Conservation (phyloP, 257 asterid species). For the Nyctanthes arbortristis region DNA sequence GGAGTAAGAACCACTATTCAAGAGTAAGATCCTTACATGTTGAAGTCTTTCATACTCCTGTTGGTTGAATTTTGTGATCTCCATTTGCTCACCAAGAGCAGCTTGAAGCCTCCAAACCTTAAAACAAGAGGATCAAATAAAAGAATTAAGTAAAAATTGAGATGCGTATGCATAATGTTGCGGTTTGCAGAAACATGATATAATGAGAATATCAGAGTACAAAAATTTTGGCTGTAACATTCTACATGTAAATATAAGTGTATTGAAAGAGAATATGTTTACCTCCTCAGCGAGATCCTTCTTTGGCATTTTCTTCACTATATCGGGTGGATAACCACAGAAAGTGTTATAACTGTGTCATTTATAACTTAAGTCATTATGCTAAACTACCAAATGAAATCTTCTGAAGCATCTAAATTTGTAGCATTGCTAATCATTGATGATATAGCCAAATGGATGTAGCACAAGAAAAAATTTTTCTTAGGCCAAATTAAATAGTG, state of each 20-base stretch:
- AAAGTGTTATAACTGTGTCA: slow-evolving; percentile 84
- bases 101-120: slow-evolving; percentile 99
- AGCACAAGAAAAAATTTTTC: not conserved
- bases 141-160: slow-evolving; percentile 1
- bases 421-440: slow-evolving; percentile 4
- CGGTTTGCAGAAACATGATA: not conserved
- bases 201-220: not conserved
- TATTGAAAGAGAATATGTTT: slow-evolving; percentile 14
- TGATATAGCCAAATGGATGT: slow-evolving; percentile 13
- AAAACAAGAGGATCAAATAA: slow-evolving; percentile 23
- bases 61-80: slow-evolving; percentile 90
- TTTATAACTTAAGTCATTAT: slow-evolving; percentile 21
- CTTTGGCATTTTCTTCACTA: slow-evolving; percentile 98
- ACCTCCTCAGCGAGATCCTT: slow-evolving; percentile 99
- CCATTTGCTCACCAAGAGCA: slow-evolving; percentile 98
- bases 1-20: not conserved
- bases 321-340: slow-evolving; percentile 94
- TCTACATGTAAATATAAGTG: not conserved
- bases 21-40: slow-evolving; percentile 51
- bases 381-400: slow-evolving; percentile 18
- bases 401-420: slow-evolving; percentile 14
- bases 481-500: not conserved
- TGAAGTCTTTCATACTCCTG: slow-evolving; percentile 97
- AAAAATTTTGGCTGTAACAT: not conserved
- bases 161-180: not conserved